Percentiles rank a stretch among this genome's conserved stretches.
These are phyloP conservation scores for Epichloe sp. DNA, from an alignment of 2,329 filamentous ascomycete genomes.

Conservation along the genomic window DNA sequence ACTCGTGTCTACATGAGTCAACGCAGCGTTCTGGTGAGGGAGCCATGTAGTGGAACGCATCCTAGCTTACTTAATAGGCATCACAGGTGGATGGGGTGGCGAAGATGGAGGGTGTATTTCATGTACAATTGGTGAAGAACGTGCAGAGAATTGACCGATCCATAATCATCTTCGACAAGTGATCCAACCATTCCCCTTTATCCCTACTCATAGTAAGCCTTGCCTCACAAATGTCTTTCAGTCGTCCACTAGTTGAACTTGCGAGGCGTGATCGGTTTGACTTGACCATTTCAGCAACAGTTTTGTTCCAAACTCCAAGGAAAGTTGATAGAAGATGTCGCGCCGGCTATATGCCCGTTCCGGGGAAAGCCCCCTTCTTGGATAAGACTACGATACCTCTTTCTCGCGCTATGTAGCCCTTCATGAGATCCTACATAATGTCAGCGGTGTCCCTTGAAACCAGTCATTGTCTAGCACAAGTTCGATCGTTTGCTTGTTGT, in stretches of 20 bases:
- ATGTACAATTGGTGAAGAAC: background rate
- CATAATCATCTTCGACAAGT: background rate
- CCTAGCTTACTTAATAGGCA: background rate
- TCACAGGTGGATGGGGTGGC: background rate
- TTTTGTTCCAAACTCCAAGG: background rate
- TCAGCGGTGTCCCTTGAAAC: slow-evolving; percentile 12
- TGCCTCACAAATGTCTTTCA: background rate
- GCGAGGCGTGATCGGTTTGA: background rate
- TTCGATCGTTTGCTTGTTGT: background rate
- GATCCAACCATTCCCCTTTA: background rate
- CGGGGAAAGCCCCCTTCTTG: slow-evolving; percentile 86
- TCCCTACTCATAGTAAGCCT: background rate
- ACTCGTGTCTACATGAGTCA: background rate
- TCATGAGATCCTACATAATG: slow-evolving; percentile 65
- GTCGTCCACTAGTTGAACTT: background rate
- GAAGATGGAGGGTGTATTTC: too few species aligned
- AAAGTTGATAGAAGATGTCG: background rate
- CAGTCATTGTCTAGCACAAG: background rate
- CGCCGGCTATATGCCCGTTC: slow-evolving; percentile 53
- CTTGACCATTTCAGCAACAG: too few species aligned
- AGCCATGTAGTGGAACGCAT: too few species aligned
- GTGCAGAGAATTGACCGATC: background rate
- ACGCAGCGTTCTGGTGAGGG: background rate
- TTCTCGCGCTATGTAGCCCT: slow-evolving; percentile 92
- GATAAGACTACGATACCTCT: slow-evolving; percentile 83